Conservation (phyloP, 768 basidiomycete species). For the Russula emetica region DNA sequence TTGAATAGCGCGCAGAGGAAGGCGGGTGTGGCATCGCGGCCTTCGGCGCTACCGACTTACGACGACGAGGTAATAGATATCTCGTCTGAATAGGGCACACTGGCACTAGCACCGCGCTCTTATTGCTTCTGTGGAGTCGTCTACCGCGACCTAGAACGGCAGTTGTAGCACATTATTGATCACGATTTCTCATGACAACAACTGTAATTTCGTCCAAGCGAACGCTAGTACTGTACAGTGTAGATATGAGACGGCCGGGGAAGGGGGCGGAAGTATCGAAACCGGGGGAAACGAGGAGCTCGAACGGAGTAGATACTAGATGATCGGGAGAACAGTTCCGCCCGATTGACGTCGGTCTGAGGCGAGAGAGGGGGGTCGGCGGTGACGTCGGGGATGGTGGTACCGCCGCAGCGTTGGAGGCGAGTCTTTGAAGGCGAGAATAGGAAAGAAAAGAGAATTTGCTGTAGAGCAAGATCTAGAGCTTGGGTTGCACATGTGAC, state of each 20-base stretch:
- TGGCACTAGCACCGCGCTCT: not conserved
- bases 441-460: too few relatives aligned
- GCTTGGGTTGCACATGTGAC: too few relatives aligned
- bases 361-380: too few relatives aligned
- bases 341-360: too few relatives aligned
- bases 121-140: not conserved
- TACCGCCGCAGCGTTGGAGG: too few relatives aligned
- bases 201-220: not conserved
- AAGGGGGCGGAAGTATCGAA: not conserved
- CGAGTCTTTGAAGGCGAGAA: too few relatives aligned
- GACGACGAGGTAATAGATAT: constrained; percentile 22
- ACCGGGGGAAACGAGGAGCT: too few relatives aligned
- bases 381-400: too few relatives aligned
- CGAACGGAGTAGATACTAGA: too few relatives aligned
- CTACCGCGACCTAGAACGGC: not conserved
- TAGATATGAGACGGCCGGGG: not conserved
- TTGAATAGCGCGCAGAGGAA: not conserved
- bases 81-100: constrained; percentile 14
- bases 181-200: not conserved
- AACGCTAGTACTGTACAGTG: not conserved
- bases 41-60: not conserved
- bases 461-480: too few relatives aligned
- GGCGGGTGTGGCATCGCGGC: not conserved
- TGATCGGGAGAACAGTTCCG: too few relatives aligned
- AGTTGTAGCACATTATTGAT: not conserved